A percentile compares a stretch with the other conserved stretches of the same genome.
phyloP scores from a whole-genome alignment of 1,284 basidiomycete genomes.

The Fomitopsis schrenkii region DNA sequence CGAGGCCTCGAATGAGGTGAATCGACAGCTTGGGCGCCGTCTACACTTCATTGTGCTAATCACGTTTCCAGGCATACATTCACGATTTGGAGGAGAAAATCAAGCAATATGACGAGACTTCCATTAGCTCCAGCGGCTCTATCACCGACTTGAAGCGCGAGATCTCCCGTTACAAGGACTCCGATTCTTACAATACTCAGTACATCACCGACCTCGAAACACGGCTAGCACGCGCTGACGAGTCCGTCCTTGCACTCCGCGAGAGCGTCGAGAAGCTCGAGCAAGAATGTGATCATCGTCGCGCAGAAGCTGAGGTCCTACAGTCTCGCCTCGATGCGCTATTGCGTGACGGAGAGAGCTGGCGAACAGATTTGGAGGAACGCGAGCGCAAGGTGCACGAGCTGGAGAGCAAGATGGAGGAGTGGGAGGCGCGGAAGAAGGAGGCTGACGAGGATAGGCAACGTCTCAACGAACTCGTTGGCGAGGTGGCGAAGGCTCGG shows the following conservation, averaged over 20 bases:
- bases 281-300: conserved; percentile 64
- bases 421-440: conserved; percentile 68
- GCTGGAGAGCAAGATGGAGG: conserved; percentile 72
- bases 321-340: conserved; percentile 72
- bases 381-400: conserved; percentile 72
- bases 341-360: conserved; percentile 64
- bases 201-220: conserved; percentile 92
- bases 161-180: conserved; percentile 73
- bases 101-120: conserved; percentile 76
- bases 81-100: conserved; percentile 90
- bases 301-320: conserved; percentile 66
- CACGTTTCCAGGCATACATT: conserved; percentile 69
- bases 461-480: conserved; percentile 62
- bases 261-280: conserved; percentile 78
- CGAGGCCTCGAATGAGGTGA: conserved; percentile 86
- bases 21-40: conserved; percentile 12
- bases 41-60: conserved; percentile 8
- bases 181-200: conserved; percentile 64
- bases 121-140: conserved; percentile 70
- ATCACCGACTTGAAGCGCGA: conserved; percentile 84
- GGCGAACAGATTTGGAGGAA: conserved; percentile 78
- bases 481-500: conserved; percentile 68
- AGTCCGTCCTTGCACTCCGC: conserved; percentile 65
- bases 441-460: conserved; percentile 62
- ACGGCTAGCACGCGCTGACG: conserved; percentile 77